Evolutionary conservation across 2,329 filamentous ascomycete genomes (phyloP).

Genomic region (Alternaria conjuncta): DNA sequence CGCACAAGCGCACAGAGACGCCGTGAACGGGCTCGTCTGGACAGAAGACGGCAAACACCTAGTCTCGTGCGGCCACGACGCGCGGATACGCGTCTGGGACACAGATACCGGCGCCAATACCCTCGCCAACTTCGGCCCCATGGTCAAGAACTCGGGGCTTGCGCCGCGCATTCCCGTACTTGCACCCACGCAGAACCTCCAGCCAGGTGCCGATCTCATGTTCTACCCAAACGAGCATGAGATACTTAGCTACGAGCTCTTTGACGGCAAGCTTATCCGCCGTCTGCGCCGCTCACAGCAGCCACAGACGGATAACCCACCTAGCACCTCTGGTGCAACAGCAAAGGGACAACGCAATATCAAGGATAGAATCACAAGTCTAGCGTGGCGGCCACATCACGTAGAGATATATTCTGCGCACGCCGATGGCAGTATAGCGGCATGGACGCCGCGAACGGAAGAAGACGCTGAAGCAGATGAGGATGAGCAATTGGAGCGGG

Average conservation of each 20-base stretch:
- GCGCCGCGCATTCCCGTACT: constrained; percentile 52
- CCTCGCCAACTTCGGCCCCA: constrained; percentile 84
- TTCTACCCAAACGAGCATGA: constrained; percentile 80
- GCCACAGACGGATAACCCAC: constrained; percentile 14
- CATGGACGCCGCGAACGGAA: constrained; percentile 72
- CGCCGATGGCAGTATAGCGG: constrained; percentile 80
- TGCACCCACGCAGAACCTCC: constrained; percentile 66
- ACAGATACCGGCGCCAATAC: constrained; percentile 82
- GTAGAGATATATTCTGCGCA: constrained; percentile 83
- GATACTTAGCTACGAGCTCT: constrained; percentile 79
- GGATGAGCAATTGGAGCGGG: constrained; percentile 48
- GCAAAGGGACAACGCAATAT: constrained; percentile 49
- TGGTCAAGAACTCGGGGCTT: constrained; percentile 70
- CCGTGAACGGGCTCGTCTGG: constrained; percentile 87
- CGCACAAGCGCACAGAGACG: constrained; percentile 73
- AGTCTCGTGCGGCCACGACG: constrained; percentile 82
- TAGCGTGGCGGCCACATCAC: constrained; percentile 76
- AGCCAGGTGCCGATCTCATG: constrained; percentile 67
- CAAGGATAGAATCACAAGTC: constrained; percentile 66
- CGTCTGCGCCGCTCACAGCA: constrained; percentile 70
- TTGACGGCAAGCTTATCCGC: constrained; percentile 75
- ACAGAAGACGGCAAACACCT: constrained; percentile 79
- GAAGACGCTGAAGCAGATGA: constrained; percentile 55
- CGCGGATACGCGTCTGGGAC: constrained; percentile 87
- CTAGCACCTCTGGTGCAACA: background rate